Evolutionary conservation across 345 rosid genomes (phyloP).

Genomic region (Schrenkiella parvula): DNA sequence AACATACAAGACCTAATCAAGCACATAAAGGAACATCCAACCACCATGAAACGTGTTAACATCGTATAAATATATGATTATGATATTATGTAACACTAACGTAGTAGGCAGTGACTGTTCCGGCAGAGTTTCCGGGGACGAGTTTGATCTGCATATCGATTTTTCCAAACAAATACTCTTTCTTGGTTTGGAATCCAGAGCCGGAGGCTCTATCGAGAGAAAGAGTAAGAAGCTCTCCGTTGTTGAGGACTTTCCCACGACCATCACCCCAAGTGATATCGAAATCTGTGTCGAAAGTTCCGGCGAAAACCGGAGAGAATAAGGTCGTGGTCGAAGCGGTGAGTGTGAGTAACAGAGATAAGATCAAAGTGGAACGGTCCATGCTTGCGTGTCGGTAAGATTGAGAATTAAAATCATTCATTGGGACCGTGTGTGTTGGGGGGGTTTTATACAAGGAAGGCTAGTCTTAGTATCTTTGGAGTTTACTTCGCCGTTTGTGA

Average conservation of each 20-base stretch:
- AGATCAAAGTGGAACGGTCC: constrained; percentile 28
- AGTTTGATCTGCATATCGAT: constrained; percentile 61
- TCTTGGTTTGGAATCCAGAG: constrained; percentile 60
- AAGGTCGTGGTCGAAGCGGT: constrained; percentile 12
- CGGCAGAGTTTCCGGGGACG: constrained; percentile 57
- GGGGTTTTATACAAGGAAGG: constrained; percentile 20
- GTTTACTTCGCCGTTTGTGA: constrained; percentile 30
- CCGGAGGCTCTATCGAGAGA: constrained; percentile 55
- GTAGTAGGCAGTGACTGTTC: constrained; percentile 55
- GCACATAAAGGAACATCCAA: background rate
- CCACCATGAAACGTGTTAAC: background rate
- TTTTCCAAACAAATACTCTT: constrained; percentile 51
- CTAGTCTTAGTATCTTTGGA: constrained; percentile 6
- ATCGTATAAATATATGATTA: background rate
- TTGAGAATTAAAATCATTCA: constrained; percentile 15
- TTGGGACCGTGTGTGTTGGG: constrained; percentile 34
- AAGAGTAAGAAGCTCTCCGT: constrained; percentile 58
- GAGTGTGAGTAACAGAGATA: constrained; percentile 25
- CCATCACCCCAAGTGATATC: constrained; percentile 64
- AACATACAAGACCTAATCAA: background rate
- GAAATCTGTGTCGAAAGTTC: constrained; percentile 44
- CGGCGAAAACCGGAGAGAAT: constrained; percentile 20
- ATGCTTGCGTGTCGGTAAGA: constrained; percentile 21
- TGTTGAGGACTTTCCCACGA: constrained; percentile 49
- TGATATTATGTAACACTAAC: constrained; percentile 32